A percentile compares a stretch with the other conserved stretches of the same genome.
These are phyloP conservation scores for Fonsecaea pedrosoi DNA, from an alignment of 2,329 filamentous ascomycete species.

Conservation along the genomic window DNA sequence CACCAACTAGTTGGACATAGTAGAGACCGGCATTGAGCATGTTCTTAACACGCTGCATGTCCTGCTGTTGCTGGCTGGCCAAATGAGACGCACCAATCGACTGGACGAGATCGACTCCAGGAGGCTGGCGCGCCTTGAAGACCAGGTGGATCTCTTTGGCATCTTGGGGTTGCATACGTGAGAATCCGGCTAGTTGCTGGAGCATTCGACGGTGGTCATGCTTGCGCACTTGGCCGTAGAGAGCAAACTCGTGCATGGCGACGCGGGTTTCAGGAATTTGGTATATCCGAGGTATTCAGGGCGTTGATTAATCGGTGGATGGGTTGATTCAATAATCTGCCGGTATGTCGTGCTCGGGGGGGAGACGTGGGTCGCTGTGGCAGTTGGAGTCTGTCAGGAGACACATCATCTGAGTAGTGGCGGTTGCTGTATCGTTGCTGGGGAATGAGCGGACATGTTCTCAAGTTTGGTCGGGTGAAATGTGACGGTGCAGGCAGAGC, in stretches of 20 bases:
- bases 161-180: slow-evolving; percentile 65
- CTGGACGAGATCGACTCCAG: slow-evolving; percentile 48
- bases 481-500: not conserved
- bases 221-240: slow-evolving; percentile 65
- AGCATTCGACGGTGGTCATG: slow-evolving; percentile 66
- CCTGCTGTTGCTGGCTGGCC: slow-evolving; percentile 49
- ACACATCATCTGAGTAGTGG: slow-evolving; percentile 24
- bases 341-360: slow-evolving; percentile 6
- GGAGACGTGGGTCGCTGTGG: slow-evolving; percentile 5
- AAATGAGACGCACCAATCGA: slow-evolving; percentile 52
- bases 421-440: slow-evolving; percentile 1
- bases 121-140: slow-evolving; percentile 62
- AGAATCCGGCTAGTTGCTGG: slow-evolving; percentile 66
- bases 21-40: slow-evolving; percentile 60
- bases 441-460: not conserved
- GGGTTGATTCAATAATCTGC: slow-evolving; percentile 2
- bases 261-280: not conserved
- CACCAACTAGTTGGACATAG: slow-evolving; percentile 60
- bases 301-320: slow-evolving; percentile 8
- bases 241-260: slow-evolving; percentile 67
- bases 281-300: slow-evolving; percentile 1
- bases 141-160: slow-evolving; percentile 63
- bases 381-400: slow-evolving; percentile 18
- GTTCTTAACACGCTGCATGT: slow-evolving; percentile 54
- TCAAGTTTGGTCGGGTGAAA: not conserved